Base-by-base conservation (phyloP, 2,329 filamentous ascomycete species). In the Magnaporthales sp. region DNA sequence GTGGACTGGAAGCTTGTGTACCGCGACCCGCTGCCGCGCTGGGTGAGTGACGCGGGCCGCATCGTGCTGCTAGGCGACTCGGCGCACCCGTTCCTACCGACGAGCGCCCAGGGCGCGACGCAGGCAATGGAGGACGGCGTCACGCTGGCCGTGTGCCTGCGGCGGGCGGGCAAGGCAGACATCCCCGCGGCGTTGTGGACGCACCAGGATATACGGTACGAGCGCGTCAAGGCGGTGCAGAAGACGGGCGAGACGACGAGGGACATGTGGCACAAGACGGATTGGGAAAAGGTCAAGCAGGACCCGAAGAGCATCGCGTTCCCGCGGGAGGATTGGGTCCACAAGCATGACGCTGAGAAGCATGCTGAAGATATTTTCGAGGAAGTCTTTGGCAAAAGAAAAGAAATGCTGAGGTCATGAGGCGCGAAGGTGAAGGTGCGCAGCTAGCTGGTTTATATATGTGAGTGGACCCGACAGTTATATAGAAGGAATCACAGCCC, bases 201-300 rank as follows among this genome's bases (percentile, higher is more conserved):
- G 0, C 80, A 83, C 67, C 77, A 83, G 68, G 77, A 78, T 56
- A 80, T 83, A 26, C 73, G 74, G 26, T 83, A 81, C 67, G 80
- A 82, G 2, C 79, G 82, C 13, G 82, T 84, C 24, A 74, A 75
- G 15, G 72, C 73, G 1, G 79, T 81, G 8, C 82, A 84, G 73
- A 83, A 83, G 73, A 84, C 80, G 0, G 82, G 82, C 4, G 81
- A 83, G 70, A 77, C 76, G 6, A 82, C 82, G 0, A 77, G 81
- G 30, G 81, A 84, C 68, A 79, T 78, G 75, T 85, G 83, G 83
- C 83, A 86, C 70, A 84, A 82, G 73, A 82, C 82, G 4, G 81
- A 83, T 70, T 85, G 80, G 81, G 75, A 73, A 26, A 80, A 79
- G 67, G 80, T 83, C 32, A 79, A 78, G 67, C 73, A 81, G 68